Percentiles rank a stretch among this genome's conserved stretches.
phyloP scores from a whole-genome alignment of 2,329 filamentous ascomycete species.

The Emericellopsis atlantica region DNA sequence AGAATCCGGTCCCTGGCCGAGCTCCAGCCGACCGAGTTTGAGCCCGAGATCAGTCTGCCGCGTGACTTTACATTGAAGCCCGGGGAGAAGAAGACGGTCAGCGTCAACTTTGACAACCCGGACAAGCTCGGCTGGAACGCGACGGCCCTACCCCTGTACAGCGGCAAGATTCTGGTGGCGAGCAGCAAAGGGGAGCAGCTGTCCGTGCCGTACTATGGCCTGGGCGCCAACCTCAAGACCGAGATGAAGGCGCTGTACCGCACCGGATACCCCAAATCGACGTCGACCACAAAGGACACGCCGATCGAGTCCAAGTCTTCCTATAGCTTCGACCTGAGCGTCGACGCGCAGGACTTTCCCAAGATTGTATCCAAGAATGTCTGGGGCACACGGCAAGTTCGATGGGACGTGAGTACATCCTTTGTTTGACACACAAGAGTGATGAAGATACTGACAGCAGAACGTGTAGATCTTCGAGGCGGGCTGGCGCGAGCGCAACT shows the following conservation, averaged over 20 bases:
- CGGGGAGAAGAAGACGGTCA: constrained; percentile 12
- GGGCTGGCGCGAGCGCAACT: constrained; percentile 14
- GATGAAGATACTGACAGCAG: background rate
- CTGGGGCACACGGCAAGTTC: constrained; percentile 10
- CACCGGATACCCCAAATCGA: constrained; percentile 5
- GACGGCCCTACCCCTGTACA: constrained; percentile 17
- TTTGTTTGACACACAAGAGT: background rate
- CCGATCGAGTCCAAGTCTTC: background rate
- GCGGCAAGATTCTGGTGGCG: constrained; percentile 17
- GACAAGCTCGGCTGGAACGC: constrained; percentile 12
- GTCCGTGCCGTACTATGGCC: constrained; percentile 17
- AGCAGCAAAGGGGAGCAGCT: constrained; percentile 17
- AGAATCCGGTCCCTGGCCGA: constrained; percentile 9
- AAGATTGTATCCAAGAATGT: constrained; percentile 7
- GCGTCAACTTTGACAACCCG: constrained; percentile 16
- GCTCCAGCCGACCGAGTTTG: constrained; percentile 8
- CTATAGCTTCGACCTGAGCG: constrained; percentile 6
- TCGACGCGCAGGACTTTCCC: constrained; percentile 7
- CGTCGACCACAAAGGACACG: constrained; percentile 3
- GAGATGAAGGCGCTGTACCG: constrained; percentile 8
- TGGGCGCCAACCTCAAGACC: constrained; percentile 10
- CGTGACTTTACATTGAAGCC: constrained; percentile 11
- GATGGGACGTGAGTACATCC: constrained; percentile 5
- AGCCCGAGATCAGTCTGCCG: constrained; percentile 8
- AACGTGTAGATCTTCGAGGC: constrained; percentile 11